Evolutionary conservation across 257 asterid species (phyloP), one percentile per base, ranked within the genome.

Genomic region (Eucommia ulmoides): DNA sequence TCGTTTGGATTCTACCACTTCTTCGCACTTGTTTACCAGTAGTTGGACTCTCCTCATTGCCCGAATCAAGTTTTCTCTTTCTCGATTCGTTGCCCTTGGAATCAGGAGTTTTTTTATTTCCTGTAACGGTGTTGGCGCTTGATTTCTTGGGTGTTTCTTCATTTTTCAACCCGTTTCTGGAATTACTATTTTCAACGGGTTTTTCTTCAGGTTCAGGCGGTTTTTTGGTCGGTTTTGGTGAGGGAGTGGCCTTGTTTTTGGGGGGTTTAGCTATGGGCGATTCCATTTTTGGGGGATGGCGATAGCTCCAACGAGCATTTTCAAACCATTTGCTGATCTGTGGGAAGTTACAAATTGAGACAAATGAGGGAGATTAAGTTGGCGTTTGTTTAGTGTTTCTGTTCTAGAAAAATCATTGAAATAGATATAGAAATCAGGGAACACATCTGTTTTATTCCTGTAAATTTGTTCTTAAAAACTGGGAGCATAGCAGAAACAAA

Each of bases 321-420:
- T 70, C 89, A 50, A 91, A 89, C 98, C 99, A 91, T 69, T 79
- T 86, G 51, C 55, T 7, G 21, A 91, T 88, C 99, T 86, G 80
- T 25, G 41, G 42, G 19, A 38, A 48, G 46, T 0, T 22, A 20
- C 51, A 49, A 53, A 22, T 55, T 21, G 44, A 18, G 55, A 18
- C 29, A 20, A 7, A 17, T 50, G 25, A 59, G 50, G 23, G 20
- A 23, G n/a, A 10, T 52, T 10, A 41, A n/a, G n/a, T n/a, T n/a
- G n/a, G n/a, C n/a, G n/a, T n/a, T n/a, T n/a, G n/a, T n/a, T n/a
- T n/a, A n/a, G n/a, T n/a, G n/a, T n/a, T n/a, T n/a, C n/a, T n/a
- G n/a, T n/a, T n/a, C n/a, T n/a, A n/a, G n/a, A n/a, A n/a, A n/a
- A n/a, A n/a, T n/a, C n/a, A n/a, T n/a, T n/a, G n/a, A n/a, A n/a